Evolutionary conservation across 176 grass and related monocot species (phyloP).

Genomic region (Carex parvula): DNA sequence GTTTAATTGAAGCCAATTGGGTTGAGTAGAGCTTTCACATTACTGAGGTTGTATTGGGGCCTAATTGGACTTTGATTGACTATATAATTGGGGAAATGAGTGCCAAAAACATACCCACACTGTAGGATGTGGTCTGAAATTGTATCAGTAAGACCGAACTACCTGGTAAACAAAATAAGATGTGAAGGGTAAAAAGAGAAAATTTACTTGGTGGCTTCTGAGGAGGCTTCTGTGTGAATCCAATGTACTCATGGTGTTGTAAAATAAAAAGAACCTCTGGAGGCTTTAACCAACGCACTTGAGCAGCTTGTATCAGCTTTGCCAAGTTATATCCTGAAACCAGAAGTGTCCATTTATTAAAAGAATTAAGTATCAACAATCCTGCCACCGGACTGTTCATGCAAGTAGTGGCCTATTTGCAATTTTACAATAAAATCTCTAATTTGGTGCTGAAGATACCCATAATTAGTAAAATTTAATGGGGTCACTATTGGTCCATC

Average conservation of each 20-base stretch:
- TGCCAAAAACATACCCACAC: neutral
- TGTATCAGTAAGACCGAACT: slow-evolving; percentile 3
- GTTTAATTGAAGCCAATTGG: neutral
- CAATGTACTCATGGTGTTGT: slow-evolving; percentile 46
- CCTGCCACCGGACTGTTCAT: neutral
- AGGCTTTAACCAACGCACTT: slow-evolving; percentile 72
- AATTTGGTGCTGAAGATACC: neutral
- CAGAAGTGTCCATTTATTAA: neutral
- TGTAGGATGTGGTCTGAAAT: neutral
- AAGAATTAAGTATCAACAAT: neutral
- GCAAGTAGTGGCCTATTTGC: neutral
- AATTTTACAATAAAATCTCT: neutral
- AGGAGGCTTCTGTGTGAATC: slow-evolving; percentile 38
- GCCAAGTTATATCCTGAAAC: slow-evolving; percentile 50
- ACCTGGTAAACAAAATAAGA: neutral
- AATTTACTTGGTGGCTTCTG: slow-evolving; percentile 72
- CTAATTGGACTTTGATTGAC: neutral
- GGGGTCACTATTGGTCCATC: neutral
- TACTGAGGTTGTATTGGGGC: neutral
- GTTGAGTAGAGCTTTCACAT: neutral
- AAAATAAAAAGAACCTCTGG: slow-evolving; percentile 69
- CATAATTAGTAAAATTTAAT: neutral
- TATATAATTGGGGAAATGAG: neutral
- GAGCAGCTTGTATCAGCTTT: slow-evolving; percentile 51
- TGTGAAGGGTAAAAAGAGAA: slow-evolving; percentile 10